These are phyloP conservation scores for Diaporthe caulivora DNA, from an alignment of 2,329 filamentous ascomycete species.

Conservation along the genomic window DNA sequence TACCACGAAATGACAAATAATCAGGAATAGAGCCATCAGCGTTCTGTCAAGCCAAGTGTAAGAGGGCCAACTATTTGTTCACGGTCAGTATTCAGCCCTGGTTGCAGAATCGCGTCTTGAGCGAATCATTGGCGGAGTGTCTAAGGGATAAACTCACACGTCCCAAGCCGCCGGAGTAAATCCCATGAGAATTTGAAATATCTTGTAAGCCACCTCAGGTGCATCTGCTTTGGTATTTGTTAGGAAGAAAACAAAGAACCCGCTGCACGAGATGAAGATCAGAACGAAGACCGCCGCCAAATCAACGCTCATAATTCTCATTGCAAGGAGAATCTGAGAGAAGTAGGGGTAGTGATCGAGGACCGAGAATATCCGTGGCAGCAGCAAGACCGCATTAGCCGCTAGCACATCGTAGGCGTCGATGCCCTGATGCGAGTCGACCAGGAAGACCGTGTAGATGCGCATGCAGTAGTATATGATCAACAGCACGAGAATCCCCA, in stretches of 20 bases:
- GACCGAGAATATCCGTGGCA: constrained; percentile 92
- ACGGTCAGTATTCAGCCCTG: background rate
- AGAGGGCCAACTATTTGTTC: constrained; percentile 67
- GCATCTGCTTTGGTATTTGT: constrained; percentile 80
- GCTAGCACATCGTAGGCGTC: constrained; percentile 94
- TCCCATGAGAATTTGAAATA: constrained; percentile 95
- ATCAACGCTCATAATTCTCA: constrained; percentile 93
- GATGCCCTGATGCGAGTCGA: constrained; percentile 80
- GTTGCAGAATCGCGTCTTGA: background rate
- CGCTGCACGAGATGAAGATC: constrained; percentile 89
- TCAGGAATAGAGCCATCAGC: constrained; percentile 84
- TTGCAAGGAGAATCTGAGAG: constrained; percentile 92
- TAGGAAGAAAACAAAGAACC: constrained; percentile 94
- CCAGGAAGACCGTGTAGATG: constrained; percentile 86
- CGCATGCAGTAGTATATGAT: constrained; percentile 92
- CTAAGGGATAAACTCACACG: constrained; percentile 65
- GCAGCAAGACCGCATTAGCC: constrained; percentile 87
- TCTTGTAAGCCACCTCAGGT: constrained; percentile 83
- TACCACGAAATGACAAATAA: constrained; percentile 95
- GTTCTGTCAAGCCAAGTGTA: constrained; percentile 85
- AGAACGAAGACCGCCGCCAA: constrained; percentile 86
- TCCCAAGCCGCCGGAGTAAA: constrained; percentile 97
- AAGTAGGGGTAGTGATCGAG: constrained; percentile 97
- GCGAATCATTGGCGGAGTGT: background rate
- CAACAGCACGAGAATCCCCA: constrained; percentile 88